Conservation (phyloP, 768 basidiomycete species). For the Porphyrellus cyaneotinctus region DNA sequence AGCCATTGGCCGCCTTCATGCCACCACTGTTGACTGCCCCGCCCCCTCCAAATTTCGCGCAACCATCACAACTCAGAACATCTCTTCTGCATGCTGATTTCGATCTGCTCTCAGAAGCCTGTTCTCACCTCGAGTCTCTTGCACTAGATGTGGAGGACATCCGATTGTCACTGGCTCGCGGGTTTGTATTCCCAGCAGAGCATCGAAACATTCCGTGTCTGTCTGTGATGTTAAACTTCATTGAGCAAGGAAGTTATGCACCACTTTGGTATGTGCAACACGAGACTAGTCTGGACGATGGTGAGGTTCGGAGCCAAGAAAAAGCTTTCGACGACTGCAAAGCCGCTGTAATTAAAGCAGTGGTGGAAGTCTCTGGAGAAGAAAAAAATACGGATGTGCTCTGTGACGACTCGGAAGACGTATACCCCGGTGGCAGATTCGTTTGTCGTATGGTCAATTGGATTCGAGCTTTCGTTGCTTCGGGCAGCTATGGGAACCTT, state of each 20-base stretch:
- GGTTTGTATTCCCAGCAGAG: slow-evolving; percentile 54
- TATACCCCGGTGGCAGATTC: slow-evolving; percentile 63
- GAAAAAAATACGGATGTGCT: slow-evolving; percentile 72
- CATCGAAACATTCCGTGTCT: slow-evolving; percentile 57
- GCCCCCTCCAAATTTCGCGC: slow-evolving; percentile 37
- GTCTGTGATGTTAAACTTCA: slow-evolving; percentile 62
- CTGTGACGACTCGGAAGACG: slow-evolving; percentile 62
- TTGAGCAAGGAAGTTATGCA: slow-evolving; percentile 68
- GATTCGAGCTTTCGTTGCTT: slow-evolving; percentile 57
- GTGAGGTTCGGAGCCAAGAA: slow-evolving; percentile 57
- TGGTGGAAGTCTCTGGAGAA: slow-evolving; percentile 83
- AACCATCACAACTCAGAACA: slow-evolving; percentile 39
- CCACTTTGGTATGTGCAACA: slow-evolving; percentile 53
- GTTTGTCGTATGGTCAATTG: slow-evolving; percentile 71
- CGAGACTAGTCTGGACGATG: slow-evolving; percentile 30
- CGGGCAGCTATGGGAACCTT: slow-evolving; percentile 28
- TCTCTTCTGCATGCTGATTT: slow-evolving; percentile 61
- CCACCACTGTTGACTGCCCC: slow-evolving; percentile 44
- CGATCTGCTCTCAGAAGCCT: slow-evolving; percentile 68
- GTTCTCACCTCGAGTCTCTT: slow-evolving; percentile 72
- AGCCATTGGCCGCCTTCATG: slow-evolving; percentile 56
- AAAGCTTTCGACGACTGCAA: slow-evolving; percentile 80
- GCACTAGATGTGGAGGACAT: slow-evolving; percentile 76
- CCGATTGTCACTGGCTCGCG: slow-evolving; percentile 65
- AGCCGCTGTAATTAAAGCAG: slow-evolving; percentile 77